Conservation (phyloP, 2,329 filamentous ascomycete species). For the Elsinoe arachidis region DNA sequence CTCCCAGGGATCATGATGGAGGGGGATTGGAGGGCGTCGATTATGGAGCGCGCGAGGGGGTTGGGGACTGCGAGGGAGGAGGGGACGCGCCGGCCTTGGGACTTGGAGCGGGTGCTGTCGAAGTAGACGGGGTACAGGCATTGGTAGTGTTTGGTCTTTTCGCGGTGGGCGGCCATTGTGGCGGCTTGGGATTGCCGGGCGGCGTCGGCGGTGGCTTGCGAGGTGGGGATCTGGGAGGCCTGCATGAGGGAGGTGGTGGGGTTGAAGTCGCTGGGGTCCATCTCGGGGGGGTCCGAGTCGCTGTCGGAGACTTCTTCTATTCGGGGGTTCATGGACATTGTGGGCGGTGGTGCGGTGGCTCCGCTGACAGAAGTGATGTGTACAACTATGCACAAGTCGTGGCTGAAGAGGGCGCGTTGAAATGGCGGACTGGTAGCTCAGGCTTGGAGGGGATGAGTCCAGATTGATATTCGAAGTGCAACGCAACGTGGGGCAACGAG, state of each 20-base stretch:
- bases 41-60: constrained; percentile 82
- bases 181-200: constrained; percentile 25
- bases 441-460: background rate
- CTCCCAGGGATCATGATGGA: constrained; percentile 47
- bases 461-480: background rate
- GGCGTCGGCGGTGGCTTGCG: constrained; percentile 21
- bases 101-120: constrained; percentile 63
- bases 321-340: constrained; percentile 69
- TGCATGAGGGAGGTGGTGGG: constrained; percentile 21
- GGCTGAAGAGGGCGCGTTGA: too few relatives aligned
- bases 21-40: constrained; percentile 64
- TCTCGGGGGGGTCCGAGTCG: constrained; percentile 75
- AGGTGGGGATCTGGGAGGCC: constrained; percentile 18
- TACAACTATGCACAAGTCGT: too few relatives aligned
- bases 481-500: too few relatives aligned
- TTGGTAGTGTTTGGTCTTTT: constrained; percentile 65
- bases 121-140: constrained; percentile 96
- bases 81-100: constrained; percentile 72
- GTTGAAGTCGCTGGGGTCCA: constrained; percentile 53
- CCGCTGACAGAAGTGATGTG: background rate
- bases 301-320: constrained; percentile 85
- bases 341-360: constrained; percentile 17
- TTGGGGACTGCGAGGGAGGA: constrained; percentile 65
- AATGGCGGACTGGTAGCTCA: too few relatives aligned
- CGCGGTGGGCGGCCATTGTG: constrained; percentile 34